Evolutionary conservation across 805 yeast species (phyloP).

Genomic region (Saccharomycopsis javanensis): DNA sequence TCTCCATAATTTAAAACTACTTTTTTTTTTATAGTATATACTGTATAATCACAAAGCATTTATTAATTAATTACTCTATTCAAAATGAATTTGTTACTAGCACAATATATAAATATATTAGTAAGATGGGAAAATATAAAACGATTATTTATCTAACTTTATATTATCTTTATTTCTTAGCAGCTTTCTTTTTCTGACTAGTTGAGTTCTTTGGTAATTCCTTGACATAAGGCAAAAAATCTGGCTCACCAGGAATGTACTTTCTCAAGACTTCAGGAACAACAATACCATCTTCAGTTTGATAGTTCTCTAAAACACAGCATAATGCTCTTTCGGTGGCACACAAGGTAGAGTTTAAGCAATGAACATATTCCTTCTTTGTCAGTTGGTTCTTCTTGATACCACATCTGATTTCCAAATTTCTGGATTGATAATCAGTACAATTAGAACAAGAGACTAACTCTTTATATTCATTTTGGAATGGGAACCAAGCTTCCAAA

Average conservation of each 20-base stretch:
- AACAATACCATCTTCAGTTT: conserved; percentile 88
- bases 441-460: conserved; percentile 97
- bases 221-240: conserved; percentile 81
- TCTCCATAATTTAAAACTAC: neutral
- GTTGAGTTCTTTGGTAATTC: conserved; percentile 94
- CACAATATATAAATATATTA: neutral
- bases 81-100: neutral
- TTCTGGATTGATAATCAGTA: conserved; percentile 98
- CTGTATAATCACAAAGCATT: neutral
- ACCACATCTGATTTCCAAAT: conserved; percentile 97
- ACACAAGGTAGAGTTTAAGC: conserved; percentile 92
- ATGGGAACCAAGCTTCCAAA: conserved; percentile 99
- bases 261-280: conserved; percentile 93
- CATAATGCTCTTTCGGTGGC: conserved; percentile 98
- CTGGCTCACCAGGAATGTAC: conserved; percentile 98
- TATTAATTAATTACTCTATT: neutral
- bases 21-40: neutral
- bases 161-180: conserved; percentile 8
- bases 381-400: conserved; percentile 89
- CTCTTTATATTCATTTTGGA: conserved; percentile 96
- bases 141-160: neutral
- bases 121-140: neutral
- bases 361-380: conserved; percentile 96
- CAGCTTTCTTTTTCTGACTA: conserved; percentile 60
- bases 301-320: conserved; percentile 95